These are phyloP conservation scores for Sisymbrium irio DNA, from an alignment of 345 rosid genomes.

Conservation along the genomic window DNA sequence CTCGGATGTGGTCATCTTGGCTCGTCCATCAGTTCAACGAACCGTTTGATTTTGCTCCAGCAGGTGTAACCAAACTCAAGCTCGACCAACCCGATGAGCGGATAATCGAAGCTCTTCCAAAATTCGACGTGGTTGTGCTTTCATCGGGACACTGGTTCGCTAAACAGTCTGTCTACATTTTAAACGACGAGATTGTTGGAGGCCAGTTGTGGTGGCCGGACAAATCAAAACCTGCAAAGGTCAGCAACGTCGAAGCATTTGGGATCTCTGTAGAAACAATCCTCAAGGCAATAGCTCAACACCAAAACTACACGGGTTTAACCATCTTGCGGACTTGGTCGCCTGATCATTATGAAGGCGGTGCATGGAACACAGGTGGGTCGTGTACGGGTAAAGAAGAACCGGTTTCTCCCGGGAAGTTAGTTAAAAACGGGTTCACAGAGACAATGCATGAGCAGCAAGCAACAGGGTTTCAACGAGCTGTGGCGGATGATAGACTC, in stretches of 20 bases:
- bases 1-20: conserved; percentile 97
- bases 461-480: conserved; percentile 51
- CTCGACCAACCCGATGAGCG: conserved; percentile 70
- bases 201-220: conserved; percentile 95
- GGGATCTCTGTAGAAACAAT: conserved; percentile 80
- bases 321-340: conserved; percentile 76
- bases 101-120: conserved; percentile 61
- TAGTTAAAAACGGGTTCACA: conserved; percentile 72
- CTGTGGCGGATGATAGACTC: conserved; percentile 42
- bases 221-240: conserved; percentile 53
- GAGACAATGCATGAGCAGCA: conserved; percentile 75
- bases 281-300: conserved; percentile 51
- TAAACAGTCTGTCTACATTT: conserved; percentile 77
- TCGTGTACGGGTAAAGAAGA: conserved; percentile 80
- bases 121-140: conserved; percentile 68
- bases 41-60: conserved; percentile 63
- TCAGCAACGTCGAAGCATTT: conserved; percentile 78
- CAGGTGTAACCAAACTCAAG: conserved; percentile 72
- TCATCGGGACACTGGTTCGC: conserved; percentile 98
- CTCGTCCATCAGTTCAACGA: conserved; percentile 65
- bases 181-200: conserved; percentile 79
- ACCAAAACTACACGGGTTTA: conserved; percentile 73
- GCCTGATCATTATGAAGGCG: conserved; percentile 95
- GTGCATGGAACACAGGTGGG: conserved; percentile 94
- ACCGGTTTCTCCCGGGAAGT: conserved; percentile 54